Base-by-base conservation (phyloP, 768 basidiomycete species). In the Lactarius hengduanensis region DNA sequence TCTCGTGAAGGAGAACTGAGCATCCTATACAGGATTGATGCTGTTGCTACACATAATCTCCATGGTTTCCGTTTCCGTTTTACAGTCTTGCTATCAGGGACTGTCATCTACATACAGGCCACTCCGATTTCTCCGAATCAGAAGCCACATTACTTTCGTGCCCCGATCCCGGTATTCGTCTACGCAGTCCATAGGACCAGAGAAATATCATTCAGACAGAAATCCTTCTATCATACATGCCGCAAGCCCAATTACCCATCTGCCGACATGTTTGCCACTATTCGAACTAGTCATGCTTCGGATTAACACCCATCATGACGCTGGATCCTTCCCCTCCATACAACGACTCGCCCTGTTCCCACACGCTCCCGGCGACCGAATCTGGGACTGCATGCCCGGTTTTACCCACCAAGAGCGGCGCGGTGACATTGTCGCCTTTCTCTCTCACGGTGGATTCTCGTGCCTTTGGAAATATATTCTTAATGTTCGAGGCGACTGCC, bases 1-100 rank as follows among this genome's bases (percentile, higher is more conserved):
- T 26, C 26, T 26, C 26, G 26, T 26, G 26, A 26, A 63, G 57
- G 34, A 63, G 26, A 62, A 63, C 3, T 66, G 57, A 57, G 26
- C 26, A 20, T 20, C 20, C 1, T 13, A 9, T 40, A 5, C 50
- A 1, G 20, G 8, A 11, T 50, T 7, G 55, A 1, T 32, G 55
- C 30, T 20, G 30, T 41, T 41, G 41, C 16, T 41, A 5, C 1
- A 1, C 41, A 41, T 41, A 41, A 2, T 41, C 3, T 40, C 40
- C 13, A 40, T 1, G 41, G 41, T 41, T 41, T 6, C 41, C 18
- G 40, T 41, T 41, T 41, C 40, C 16, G 5, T 40, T 38, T 38
- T 38, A 38, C 3, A 10, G 36, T 38, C 36, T 38, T 38, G 7
- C 16, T 41, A 41, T 18, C 41, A 41, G 18, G 43, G 20, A 43